phyloP scores from a whole-genome alignment of 2,329 filamentous ascomycete species.

The Paecilomyces fulvus region DNA sequence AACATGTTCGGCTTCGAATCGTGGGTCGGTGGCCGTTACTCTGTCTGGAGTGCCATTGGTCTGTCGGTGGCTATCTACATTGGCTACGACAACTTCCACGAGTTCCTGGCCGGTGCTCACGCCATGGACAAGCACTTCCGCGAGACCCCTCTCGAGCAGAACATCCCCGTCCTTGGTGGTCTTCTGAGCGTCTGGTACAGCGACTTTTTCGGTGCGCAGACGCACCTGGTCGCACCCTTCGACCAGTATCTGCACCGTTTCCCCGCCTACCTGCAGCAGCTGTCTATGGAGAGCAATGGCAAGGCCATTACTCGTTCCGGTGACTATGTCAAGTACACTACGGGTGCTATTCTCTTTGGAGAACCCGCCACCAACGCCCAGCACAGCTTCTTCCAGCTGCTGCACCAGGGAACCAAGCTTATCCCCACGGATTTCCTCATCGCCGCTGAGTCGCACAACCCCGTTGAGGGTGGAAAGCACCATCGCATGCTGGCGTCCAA shows the following conservation, averaged over 20 bases:
- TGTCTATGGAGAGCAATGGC: conserved; percentile 99
- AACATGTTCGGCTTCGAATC: conserved; percentile 99
- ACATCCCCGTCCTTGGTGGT: conserved; percentile 88
- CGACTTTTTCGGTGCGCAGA: conserved; percentile 97
- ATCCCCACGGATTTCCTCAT: conserved; percentile 98
- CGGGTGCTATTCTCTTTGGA: conserved; percentile 89
- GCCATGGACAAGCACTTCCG: conserved; percentile 99
- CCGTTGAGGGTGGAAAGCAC: conserved; percentile 82
- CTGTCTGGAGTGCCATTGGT: conserved; percentile 97
- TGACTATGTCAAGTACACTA: conserved; percentile 92
- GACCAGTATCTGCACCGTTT: conserved; percentile 99
- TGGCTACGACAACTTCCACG: conserved; percentile 93
- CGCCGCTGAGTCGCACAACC: conserved; percentile 94
- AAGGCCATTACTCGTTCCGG: conserved; percentile 89
- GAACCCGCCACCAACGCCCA: conserved; percentile 98
- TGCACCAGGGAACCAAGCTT: conserved; percentile 98
- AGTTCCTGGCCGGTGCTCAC: conserved; percentile 89
- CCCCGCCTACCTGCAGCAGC: conserved; percentile 96
- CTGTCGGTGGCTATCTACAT: conserved; percentile 91
- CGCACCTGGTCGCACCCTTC: conserved; percentile 93
- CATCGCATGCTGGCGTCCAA: conserved; percentile 57
- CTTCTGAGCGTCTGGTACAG: conserved; percentile 97
- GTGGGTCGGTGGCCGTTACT: conserved; percentile 98
- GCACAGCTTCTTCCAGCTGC: conserved; percentile 99
- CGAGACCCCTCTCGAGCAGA: conserved; percentile 80